Percentiles rank a stretch among this genome's conserved stretches.
These are phyloP conservation scores for Agroathelia rolfsii DNA, from an alignment of 1,284 basidiomycete genomes.

Conservation along the genomic window DNA sequence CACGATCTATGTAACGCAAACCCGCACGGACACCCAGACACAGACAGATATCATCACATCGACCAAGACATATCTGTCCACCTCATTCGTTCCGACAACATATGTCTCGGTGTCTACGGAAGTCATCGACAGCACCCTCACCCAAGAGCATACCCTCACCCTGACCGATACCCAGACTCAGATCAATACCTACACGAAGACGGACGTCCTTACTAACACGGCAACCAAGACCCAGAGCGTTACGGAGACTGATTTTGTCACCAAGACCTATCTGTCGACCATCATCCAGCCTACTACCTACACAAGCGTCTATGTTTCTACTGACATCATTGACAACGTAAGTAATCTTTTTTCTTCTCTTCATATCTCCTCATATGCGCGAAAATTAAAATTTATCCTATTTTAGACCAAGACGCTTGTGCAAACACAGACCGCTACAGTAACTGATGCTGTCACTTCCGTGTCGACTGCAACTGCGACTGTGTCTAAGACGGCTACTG, in stretches of 20 bases:
- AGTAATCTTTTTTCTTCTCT: constrained; percentile 11
- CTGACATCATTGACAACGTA: constrained; percentile 51
- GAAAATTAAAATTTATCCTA: no score
- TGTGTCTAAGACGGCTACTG: constrained; percentile 19
- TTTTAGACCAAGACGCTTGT: constrained; percentile 40
- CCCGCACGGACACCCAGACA: constrained; percentile 29
- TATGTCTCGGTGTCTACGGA: constrained; percentile 56
- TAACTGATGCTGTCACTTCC: constrained; percentile 32
- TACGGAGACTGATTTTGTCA: constrained; percentile 34
- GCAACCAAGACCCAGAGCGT: constrained; percentile 30
- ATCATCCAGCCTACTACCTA: constrained; percentile 46
- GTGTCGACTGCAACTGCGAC: constrained; percentile 24
- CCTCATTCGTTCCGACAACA: constrained; percentile 48
- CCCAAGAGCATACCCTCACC: constrained; percentile 46
- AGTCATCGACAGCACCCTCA: constrained; percentile 47
- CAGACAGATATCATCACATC: constrained; percentile 42
- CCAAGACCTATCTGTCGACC: constrained; percentile 33
- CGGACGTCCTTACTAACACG: constrained; percentile 18
- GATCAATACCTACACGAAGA: constrained; percentile 42
- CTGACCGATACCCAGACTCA: constrained; percentile 48
- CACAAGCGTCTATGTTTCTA: constrained; percentile 41
- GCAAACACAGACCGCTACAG: constrained; percentile 37
- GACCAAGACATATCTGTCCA: no score
- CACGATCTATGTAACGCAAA: constrained; percentile 22
- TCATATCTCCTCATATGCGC: background rate